A percentile compares a stretch with the other conserved stretches of the same genome.
phyloP scores from a whole-genome alignment of 108 stramenopile genomes.

The Pseudonitzschia pungens region DNA sequence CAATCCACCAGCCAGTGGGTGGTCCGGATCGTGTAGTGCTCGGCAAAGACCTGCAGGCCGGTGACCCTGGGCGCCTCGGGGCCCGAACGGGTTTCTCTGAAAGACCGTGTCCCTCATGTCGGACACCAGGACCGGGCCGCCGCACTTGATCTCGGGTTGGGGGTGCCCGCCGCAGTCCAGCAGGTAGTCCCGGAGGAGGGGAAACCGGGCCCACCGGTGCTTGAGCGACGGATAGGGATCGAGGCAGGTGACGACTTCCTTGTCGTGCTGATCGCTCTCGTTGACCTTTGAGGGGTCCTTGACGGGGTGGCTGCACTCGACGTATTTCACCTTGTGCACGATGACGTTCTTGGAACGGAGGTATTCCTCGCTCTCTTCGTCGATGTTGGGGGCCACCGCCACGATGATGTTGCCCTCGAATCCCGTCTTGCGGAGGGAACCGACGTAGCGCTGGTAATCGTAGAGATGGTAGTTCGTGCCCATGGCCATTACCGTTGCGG shows the following conservation, averaged over 20 bases:
- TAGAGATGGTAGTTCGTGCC: slow-evolving; percentile 40
- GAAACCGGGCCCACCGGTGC: slow-evolving; percentile 66
- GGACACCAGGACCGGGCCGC: slow-evolving; percentile 68
- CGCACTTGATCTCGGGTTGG: slow-evolving; percentile 35
- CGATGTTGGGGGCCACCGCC: slow-evolving; percentile 40
- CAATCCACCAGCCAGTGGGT: slow-evolving; percentile 61
- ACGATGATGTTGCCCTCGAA: slow-evolving; percentile 72
- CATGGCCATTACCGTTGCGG: slow-evolving; percentile 41
- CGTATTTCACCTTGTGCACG: background rate
- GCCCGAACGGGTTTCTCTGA: slow-evolving; percentile 75
- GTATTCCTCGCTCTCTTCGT: slow-evolving; percentile 30
- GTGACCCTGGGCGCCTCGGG: slow-evolving; percentile 44
- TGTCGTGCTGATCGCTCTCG: slow-evolving; percentile 7
- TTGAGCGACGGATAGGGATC: slow-evolving; percentile 52
- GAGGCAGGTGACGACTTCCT: slow-evolving; percentile 33
- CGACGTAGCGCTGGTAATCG: slow-evolving; percentile 58
- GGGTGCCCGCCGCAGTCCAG: slow-evolving; percentile 42
- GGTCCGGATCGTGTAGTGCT: slow-evolving; percentile 54
- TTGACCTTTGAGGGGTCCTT: background rate
- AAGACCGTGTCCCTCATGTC: slow-evolving; percentile 72
- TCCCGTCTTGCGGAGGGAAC: slow-evolving; percentile 65
- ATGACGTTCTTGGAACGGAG: slow-evolving; percentile 40
- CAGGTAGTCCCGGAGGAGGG: slow-evolving; percentile 59
- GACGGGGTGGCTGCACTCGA: slow-evolving; percentile 11
- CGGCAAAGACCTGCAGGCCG: slow-evolving; percentile 63